Percentiles rank a stretch among this genome's conserved stretches.
Conservation (phyloP, 2,329 filamentous ascomycete species). For the Epichloe glyceriae region DNA sequence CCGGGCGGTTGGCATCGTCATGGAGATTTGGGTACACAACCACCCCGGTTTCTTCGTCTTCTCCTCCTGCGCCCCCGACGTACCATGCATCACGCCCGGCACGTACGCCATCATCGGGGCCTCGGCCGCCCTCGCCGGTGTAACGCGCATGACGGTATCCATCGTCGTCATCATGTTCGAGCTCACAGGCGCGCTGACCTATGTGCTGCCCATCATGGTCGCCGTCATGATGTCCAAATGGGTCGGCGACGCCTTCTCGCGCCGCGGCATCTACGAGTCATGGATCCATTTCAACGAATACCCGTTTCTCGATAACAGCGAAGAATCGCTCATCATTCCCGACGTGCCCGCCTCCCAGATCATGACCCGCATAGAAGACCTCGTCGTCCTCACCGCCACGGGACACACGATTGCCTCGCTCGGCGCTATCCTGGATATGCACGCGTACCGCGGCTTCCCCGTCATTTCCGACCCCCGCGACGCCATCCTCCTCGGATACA, state of each 20-base stretch:
- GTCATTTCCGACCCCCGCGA: slow-evolving; percentile 68
- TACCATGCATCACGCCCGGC: slow-evolving; percentile 80
- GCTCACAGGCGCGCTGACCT: slow-evolving; percentile 87
- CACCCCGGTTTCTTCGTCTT: slow-evolving; percentile 71
- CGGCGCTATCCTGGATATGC: slow-evolving; percentile 53
- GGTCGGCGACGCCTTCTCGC: slow-evolving; percentile 91
- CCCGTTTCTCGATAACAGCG: slow-evolving; percentile 81
- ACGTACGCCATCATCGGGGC: slow-evolving; percentile 96
- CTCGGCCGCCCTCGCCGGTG: slow-evolving; percentile 83
- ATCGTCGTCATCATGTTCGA: slow-evolving; percentile 99
- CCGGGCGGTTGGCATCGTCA: slow-evolving; percentile 74
- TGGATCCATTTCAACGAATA: slow-evolving; percentile 97
- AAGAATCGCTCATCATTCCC: slow-evolving; percentile 62
- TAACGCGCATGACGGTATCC: slow-evolving; percentile 92
- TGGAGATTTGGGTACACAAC: slow-evolving; percentile 76
- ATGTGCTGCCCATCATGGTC: slow-evolving; percentile 97
- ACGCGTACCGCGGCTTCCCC: slow-evolving; percentile 82
- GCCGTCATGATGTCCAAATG: slow-evolving; percentile 97
- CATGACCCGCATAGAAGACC: slow-evolving; percentile 86
- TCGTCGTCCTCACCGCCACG: slow-evolving; percentile 74
- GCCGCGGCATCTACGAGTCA: slow-evolving; percentile 87
- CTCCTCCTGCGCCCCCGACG: slow-evolving; percentile 67
- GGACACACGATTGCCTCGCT: slow-evolving; percentile 77
- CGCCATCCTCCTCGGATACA: slow-evolving; percentile 79
- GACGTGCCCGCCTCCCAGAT: slow-evolving; percentile 77